Evolutionary conservation across 176 grass and related monocot species (phyloP), one percentile per base, ranked within the genome.

Genomic region (Oropetium thomaeum): DNA sequence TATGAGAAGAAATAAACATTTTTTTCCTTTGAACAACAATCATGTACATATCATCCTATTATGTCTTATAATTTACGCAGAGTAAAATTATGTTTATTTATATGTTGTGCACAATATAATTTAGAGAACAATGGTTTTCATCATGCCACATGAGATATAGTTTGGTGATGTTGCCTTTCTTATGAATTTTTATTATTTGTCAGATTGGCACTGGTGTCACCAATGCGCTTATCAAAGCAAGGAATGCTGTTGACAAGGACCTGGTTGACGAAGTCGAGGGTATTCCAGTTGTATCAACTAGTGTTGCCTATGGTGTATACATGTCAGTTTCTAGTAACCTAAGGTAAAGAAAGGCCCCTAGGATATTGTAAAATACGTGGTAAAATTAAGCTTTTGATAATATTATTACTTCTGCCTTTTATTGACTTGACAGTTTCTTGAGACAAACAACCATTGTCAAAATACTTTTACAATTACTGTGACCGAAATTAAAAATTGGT

Each of bases 271-370:
- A 79, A 65, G 51, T 49, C 30, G 81, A 92, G 40, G 89, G 92
- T 81, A 81, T 90, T 62, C 89, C 89, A 44, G 31, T 92, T 42
- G 1, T 96, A 19, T 74, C 84, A 60, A 96, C 84, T 55, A 96
- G 93, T 83, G 55, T 59, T 77, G 89, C 81, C 10, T 96, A 96
- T 71, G 93, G 93, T 70, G 26, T 90, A 75, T 96, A 96, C 74
- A 92, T 96, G 93, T 70, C 89, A 11, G 62, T 96, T 62, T 96
- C 93, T 55, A 96, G 93, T 69, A 96, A 96, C 13, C 86, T 96
- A 59, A 96, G 93, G 93, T 96, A 77, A 70, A 45, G 37, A 80
- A 75, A 41, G 0, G n/a, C n/a, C 35, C 37, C 61, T 33, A 26
- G 8, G 61, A 43, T 69, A 23, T 10, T 20, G 27, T 8, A 10